Conservation (phyloP, 2,329 filamentous ascomycete species). For the Exophiala sp. region DNA sequence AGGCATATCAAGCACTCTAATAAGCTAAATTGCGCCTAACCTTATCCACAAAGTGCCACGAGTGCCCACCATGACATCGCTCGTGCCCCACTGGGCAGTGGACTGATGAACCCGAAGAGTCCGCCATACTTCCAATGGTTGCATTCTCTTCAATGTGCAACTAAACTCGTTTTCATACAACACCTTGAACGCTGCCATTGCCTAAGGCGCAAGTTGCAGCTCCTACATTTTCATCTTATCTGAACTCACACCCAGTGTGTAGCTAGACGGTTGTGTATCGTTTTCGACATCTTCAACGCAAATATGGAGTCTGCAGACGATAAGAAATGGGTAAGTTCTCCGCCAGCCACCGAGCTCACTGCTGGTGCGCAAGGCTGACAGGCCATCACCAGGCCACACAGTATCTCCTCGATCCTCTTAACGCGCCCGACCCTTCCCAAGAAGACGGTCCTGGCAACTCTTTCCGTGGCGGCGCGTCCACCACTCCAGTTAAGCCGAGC, state of each 20-base stretch:
- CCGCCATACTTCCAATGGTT: neutral
- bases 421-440: slow-evolving; percentile 63
- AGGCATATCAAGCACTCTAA: too few species aligned
- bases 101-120: neutral
- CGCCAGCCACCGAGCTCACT: neutral
- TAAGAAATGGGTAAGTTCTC: slow-evolving; percentile 49
- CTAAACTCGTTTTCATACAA: neutral
- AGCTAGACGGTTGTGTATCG: too few species aligned
- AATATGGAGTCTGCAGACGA: slow-evolving; percentile 38
- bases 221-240: too few species aligned
- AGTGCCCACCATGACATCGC: slow-evolving; percentile 19
- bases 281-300: neutral
- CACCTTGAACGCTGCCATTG: too few species aligned
- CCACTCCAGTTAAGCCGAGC: slow-evolving; percentile 12
- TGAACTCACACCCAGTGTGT: too few species aligned
- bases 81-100: neutral
- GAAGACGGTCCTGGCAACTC: slow-evolving; percentile 64
- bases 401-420: slow-evolving; percentile 67
- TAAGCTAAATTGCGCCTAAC: too few species aligned
- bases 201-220: too few species aligned
- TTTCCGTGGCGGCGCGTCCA: slow-evolving; percentile 35
- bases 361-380: slow-evolving; percentile 6
- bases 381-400: slow-evolving; percentile 54
- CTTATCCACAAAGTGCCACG: too few species aligned
- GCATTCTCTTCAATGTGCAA: neutral